A percentile compares a stretch with the other conserved stretches of the same genome.
Conservation (phyloP, 148 eudicot species). For the Chenopodium quinoa region DNA sequence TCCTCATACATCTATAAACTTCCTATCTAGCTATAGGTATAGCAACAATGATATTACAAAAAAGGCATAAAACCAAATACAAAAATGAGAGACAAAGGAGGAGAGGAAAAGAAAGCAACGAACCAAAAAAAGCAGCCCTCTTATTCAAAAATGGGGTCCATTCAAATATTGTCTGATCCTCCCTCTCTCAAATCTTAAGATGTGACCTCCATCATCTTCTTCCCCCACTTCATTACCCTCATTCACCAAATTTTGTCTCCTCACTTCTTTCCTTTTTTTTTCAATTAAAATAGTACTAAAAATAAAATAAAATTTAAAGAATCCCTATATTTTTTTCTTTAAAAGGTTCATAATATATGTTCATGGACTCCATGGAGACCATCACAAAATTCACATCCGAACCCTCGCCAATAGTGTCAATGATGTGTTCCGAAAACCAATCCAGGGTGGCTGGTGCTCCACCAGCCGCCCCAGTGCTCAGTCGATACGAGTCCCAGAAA, state of each 20-base stretch:
- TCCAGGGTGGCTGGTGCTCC: slow-evolving; percentile 1
- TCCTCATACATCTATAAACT: background rate
- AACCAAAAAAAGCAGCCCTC: slow-evolving; percentile 29
- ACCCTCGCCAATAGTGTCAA: background rate
- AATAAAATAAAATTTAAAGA: background rate
- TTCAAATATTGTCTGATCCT: slow-evolving; percentile 27
- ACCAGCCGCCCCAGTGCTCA: slow-evolving; percentile 26
- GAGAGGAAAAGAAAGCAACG: slow-evolving; percentile 28
- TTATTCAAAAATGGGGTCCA: slow-evolving; percentile 35
- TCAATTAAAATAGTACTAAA: background rate
- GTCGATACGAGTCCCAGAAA: slow-evolving; percentile 81
- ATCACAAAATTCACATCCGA: slow-evolving; percentile 4
- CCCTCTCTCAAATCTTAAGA: slow-evolving; percentile 29
- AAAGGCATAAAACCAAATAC: background rate
- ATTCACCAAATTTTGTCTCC: slow-evolving; percentile 34
- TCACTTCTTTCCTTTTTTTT: slow-evolving; percentile 11
- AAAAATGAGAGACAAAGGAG: slow-evolving; percentile 2
- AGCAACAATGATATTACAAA: background rate
- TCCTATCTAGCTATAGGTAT: too few relatives aligned
- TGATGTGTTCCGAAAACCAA: background rate
- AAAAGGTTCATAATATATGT: background rate
- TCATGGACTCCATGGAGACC: slow-evolving; percentile 18
- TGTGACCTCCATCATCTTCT: slow-evolving; percentile 36
- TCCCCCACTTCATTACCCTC: slow-evolving; percentile 23
- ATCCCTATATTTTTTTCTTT: background rate